These are phyloP conservation scores for Salix caprea DNA, from an alignment of 345 rosid species.

Conservation along the genomic window DNA sequence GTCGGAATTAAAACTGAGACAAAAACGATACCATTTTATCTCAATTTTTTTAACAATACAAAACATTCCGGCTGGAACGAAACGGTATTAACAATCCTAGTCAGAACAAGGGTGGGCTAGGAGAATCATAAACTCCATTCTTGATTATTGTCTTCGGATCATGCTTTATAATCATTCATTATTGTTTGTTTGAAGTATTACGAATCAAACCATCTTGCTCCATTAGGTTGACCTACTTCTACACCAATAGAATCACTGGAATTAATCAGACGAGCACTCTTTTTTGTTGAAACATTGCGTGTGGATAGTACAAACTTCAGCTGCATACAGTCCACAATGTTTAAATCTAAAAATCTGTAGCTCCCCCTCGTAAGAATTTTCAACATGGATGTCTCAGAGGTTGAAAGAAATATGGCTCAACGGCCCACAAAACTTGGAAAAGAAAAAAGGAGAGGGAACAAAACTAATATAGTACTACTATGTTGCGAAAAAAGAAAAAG, in stretches of 20 bases:
- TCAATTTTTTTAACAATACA: too few species aligned
- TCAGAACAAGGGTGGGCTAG: background rate
- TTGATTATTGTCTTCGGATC: background rate
- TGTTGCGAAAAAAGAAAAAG: background rate
- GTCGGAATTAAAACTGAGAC: rapidly evolving
- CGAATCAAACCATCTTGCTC: background rate
- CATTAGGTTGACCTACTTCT: background rate
- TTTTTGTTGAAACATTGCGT: conserved; percentile 3
- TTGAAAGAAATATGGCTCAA: background rate
- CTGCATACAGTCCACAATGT: background rate
- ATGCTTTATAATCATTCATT: background rate
- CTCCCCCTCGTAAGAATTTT: conserved; percentile 3
- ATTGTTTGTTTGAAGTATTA: background rate
- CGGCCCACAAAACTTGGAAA: background rate
- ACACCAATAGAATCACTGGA: background rate
- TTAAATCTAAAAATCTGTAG: background rate
- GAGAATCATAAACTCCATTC: background rate
- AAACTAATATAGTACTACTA: background rate
- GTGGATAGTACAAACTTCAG: background rate
- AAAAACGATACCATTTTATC: too few species aligned
- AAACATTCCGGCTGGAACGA: too few species aligned
- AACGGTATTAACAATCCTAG: too few species aligned
- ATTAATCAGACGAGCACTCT: background rate
- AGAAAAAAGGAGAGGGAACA: background rate
- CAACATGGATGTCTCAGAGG: background rate